Conservation (phyloP, 2,329 filamentous ascomycete species). For the Calonectria crousiana region DNA sequence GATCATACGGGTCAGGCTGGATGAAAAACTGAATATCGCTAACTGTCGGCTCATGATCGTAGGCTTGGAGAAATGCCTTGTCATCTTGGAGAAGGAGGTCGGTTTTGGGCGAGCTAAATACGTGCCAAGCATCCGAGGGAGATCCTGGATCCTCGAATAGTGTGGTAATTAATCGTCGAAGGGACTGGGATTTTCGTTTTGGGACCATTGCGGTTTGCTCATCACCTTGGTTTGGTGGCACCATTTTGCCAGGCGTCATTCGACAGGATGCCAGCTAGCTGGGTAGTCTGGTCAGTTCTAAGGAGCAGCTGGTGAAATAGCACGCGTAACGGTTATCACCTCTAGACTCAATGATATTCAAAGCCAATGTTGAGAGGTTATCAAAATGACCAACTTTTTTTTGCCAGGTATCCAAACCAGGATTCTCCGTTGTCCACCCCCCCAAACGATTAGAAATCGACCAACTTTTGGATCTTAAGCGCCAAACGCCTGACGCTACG, state of each 20-base stretch:
- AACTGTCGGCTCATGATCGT: not conserved
- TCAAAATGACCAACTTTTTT: not conserved
- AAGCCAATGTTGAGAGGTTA: not conserved
- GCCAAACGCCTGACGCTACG: conserved; percentile 8
- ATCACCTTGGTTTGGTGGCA: not conserved
- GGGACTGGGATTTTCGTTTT: not conserved
- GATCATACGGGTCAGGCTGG: not conserved
- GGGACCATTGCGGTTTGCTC: not conserved
- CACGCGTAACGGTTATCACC: not conserved
- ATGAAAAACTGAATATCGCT: conserved; percentile 2
- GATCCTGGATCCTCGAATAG: not conserved
- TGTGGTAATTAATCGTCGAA: not conserved
- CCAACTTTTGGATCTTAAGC: not conserved
- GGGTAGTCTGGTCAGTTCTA: conserved; percentile 9
- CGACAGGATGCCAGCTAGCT: not conserved
- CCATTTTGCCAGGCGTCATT: not conserved
- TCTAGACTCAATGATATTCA: not conserved
- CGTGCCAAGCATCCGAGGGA: conserved; percentile 6
- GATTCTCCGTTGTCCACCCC: not conserved
- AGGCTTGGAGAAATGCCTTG: not conserved
- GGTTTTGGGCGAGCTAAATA: not conserved
- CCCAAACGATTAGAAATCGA: not conserved
- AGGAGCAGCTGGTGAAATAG: not conserved
- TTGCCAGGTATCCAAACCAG: not conserved
- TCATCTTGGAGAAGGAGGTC: not conserved